Conservation (phyloP, 2,329 filamentous ascomycete species). For the Fusarium clavum region DNA sequence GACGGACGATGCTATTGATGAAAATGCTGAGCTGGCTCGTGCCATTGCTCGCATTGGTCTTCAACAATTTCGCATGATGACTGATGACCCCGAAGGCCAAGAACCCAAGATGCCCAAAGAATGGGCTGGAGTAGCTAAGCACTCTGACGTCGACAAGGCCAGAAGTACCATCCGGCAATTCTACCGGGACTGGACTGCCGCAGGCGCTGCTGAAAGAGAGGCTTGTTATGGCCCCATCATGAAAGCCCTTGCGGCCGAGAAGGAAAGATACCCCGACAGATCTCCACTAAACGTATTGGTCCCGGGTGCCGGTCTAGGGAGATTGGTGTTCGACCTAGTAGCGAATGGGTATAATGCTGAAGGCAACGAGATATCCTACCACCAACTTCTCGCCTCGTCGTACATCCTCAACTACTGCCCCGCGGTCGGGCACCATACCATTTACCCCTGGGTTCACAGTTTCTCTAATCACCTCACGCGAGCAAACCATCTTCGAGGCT, state of each 20-base stretch:
- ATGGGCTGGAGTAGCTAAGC: constrained; percentile 78
- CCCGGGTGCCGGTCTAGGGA: constrained; percentile 88
- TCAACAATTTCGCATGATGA: constrained; percentile 70
- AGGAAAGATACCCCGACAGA: constrained; percentile 45
- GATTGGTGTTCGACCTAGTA: constrained; percentile 89
- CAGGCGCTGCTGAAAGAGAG: constrained; percentile 79
- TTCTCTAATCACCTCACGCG: constrained; percentile 88
- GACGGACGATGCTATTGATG: constrained; percentile 88
- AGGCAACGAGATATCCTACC: constrained; percentile 97
- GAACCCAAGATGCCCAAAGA: constrained; percentile 64
- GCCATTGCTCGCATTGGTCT: constrained; percentile 79
- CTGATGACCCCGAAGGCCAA: constrained; percentile 52
- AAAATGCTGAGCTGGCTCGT: constrained; percentile 85
- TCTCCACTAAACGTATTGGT: constrained; percentile 76
- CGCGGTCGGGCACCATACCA: constrained; percentile 70
- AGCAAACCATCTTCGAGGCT: constrained; percentile 77
- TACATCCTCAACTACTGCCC: constrained; percentile 78
- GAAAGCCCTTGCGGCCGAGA: constrained; percentile 68
- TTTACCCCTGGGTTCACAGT: constrained; percentile 87
- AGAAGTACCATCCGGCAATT: constrained; percentile 93
- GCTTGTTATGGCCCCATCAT: constrained; percentile 82
- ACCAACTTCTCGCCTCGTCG: constrained; percentile 88
- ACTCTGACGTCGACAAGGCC: constrained; percentile 87
- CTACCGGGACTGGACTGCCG: constrained; percentile 92
- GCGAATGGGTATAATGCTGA: constrained; percentile 78